These are phyloP conservation scores for Thermomyces lanuginosus DNA, from an alignment of 2,329 filamentous ascomycete genomes.

Conservation along the genomic window DNA sequence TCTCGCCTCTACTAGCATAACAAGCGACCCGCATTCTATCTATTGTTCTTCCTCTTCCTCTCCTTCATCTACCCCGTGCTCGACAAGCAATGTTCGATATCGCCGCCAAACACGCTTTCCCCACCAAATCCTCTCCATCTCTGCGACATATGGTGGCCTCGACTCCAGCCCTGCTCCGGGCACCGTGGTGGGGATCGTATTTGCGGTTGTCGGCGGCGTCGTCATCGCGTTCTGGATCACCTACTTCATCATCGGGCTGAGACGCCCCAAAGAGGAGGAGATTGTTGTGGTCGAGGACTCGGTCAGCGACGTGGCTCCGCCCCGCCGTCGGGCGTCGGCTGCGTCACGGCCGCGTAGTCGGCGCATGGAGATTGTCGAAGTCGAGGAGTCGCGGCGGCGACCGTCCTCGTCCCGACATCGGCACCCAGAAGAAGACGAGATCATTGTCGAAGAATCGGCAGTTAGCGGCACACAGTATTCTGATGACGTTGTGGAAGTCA, in stretches of 20 bases:
- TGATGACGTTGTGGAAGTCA: slow-evolving; percentile 18
- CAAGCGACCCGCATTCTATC: slow-evolving; percentile 1
- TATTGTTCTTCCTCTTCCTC: not conserved
- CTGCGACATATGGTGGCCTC: slow-evolving; percentile 42
- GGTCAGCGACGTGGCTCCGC: slow-evolving; percentile 8
- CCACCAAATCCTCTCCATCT: slow-evolving; percentile 34
- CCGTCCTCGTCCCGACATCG: not conserved
- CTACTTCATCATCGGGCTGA: slow-evolving; percentile 34
- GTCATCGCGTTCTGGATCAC: slow-evolving; percentile 38
- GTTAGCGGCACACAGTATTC: slow-evolving; percentile 7
- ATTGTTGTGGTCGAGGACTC: slow-evolving; percentile 6
- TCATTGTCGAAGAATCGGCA: slow-evolving; percentile 39
- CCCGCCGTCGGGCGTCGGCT: slow-evolving; percentile 20
- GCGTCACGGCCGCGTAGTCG: slow-evolving; percentile 11
- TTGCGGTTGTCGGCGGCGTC: slow-evolving; percentile 35
- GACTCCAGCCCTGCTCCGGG: slow-evolving; percentile 38
- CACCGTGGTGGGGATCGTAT: slow-evolving; percentile 42
- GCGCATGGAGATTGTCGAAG: slow-evolving; percentile 12
- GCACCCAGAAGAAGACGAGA: slow-evolving; percentile 36
- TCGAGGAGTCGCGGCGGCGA: slow-evolving; percentile 18
- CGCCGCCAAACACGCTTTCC: too few species aligned
- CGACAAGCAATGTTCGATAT: slow-evolving; percentile 4
- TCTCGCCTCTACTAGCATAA: slow-evolving; percentile 3
- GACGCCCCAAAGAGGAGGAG: slow-evolving; percentile 15
- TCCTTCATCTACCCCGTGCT: slow-evolving; percentile 1